Base-by-base conservation (phyloP, 202 grass and related monocot species). In the Setaria viridis region DNA sequence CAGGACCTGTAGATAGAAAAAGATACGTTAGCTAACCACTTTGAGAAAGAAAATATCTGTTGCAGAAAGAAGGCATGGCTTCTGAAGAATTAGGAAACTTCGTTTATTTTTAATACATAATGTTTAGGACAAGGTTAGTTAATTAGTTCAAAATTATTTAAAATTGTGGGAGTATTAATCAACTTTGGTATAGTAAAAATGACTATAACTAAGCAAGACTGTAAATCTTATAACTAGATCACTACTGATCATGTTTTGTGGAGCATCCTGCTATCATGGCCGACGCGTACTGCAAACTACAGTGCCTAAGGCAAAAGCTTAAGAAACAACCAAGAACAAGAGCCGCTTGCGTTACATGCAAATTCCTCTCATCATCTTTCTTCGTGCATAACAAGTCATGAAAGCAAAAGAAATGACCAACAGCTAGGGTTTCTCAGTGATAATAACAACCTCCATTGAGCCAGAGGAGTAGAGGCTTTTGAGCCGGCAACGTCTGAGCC, bases 391-490 rank as follows among this genome's bases (percentile, higher is more conserved):
- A 63, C n/a, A 76, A 50, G 20, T 29, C 33, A 75, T 53, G 55
- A 83, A 14, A 74, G 12, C 59, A 83, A 54, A 74, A 80, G 17
- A 89, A 91, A 84, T 74, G 78, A 77, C 76, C 11, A 32, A 32
- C n/a, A 49, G 63, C 33, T 42, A 70, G 11, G 5, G 1, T 11
- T 50, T 50, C 0, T 17, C 9, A 17, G 60, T 50, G 3, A 49
- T 10, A 69, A 97, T 92, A 74, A 65, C 91, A 39, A 39, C 37
- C 91, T 92, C 91, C 92, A 72, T 94, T 97, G 88, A 94, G 92
- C 95, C 95, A 93, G 70, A 97, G 91, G 45, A 97, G 90, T 76
- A 97, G 87, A 62, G 95, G 95, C 33, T 89, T 93, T 11, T 88
- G 1, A 2, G 48, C 72, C 1, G 95, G 82, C 11, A 47, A 21